Evolutionary conservation across 495 filamentous ascomycete species (phyloP).

Genomic region (Penicillium lagena): DNA sequence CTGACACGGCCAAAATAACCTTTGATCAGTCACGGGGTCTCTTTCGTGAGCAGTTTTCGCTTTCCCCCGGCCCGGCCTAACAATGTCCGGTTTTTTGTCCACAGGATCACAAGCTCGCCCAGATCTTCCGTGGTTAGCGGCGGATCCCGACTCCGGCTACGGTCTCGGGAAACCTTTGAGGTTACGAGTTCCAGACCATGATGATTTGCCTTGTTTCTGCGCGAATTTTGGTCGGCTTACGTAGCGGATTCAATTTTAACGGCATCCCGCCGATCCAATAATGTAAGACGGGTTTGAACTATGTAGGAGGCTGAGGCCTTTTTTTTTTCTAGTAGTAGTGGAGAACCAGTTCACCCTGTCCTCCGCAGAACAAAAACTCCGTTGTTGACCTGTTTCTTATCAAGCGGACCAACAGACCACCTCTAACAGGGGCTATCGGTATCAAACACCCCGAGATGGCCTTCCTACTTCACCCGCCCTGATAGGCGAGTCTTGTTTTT

Average conservation of each 20-base stretch:
- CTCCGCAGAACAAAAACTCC: slow-evolving; percentile 6
- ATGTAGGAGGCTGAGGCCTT: slow-evolving; percentile 6
- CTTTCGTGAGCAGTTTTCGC: too few relatives aligned
- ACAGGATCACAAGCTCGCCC: slow-evolving; percentile 8
- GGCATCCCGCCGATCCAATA: slow-evolving; percentile 12
- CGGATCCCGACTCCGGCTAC: slow-evolving; percentile 23
- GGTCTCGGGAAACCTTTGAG: slow-evolving; percentile 12
- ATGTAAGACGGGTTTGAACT: slow-evolving; percentile 1
- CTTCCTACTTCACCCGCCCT: slow-evolving; percentile 23
- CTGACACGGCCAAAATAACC: too few relatives aligned
- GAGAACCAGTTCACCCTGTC: slow-evolving; percentile 9
- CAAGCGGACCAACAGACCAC: slow-evolving; percentile 15
- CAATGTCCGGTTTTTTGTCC: not conserved
- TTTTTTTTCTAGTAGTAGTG: slow-evolving; percentile 9
- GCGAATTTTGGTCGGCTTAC: slow-evolving; percentile 17
- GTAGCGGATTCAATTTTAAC: slow-evolving; percentile 7
- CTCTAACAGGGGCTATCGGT: slow-evolving; percentile 1
- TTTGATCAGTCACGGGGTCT: too few relatives aligned
- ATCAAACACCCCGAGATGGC: slow-evolving; percentile 10
- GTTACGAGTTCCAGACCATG: not conserved
- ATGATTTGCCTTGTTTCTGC: slow-evolving; percentile 8
- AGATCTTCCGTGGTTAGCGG: slow-evolving; percentile 21
- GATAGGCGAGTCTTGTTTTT: slow-evolving; percentile 6
- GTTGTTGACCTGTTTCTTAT: slow-evolving; percentile 3
- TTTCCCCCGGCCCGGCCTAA: not conserved